Evolutionary conservation across 2,329 filamentous ascomycete genomes (phyloP).

Genomic region (Colletotrichum musicola): DNA sequence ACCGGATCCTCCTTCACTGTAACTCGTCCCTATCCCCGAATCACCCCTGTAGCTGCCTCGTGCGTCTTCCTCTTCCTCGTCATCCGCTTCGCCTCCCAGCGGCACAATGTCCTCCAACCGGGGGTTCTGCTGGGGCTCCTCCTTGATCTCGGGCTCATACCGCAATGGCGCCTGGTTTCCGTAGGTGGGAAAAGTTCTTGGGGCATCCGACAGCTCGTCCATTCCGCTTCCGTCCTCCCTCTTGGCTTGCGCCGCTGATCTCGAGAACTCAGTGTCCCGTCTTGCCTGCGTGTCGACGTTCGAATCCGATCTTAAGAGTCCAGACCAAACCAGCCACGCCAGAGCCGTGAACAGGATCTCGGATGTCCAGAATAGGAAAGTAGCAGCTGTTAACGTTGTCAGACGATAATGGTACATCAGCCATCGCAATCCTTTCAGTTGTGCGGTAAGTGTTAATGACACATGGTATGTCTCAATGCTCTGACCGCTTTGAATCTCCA

Average conservation of each 20-base stretch:
- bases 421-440: constrained; percentile 82
- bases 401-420: constrained; percentile 89
- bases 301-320: constrained; percentile 32
- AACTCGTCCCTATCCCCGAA: constrained; percentile 68
- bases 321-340: constrained; percentile 72
- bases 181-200: constrained; percentile 59
- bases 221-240: constrained; percentile 47
- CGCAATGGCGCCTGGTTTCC: constrained; percentile 56
- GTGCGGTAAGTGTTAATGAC: constrained; percentile 77
- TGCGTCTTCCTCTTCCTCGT: constrained; percentile 49
- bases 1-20: constrained; percentile 52
- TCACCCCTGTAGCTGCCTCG: constrained; percentile 51
- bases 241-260: constrained; percentile 37
- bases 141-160: constrained; percentile 54
- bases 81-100: constrained; percentile 58
- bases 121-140: constrained; percentile 42
- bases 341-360: constrained; percentile 77
- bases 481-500: constrained; percentile 78
- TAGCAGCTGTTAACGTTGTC: constrained; percentile 76
- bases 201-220: constrained; percentile 54
- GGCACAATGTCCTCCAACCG: constrained; percentile 51
- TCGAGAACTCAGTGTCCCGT: constrained; percentile 27
- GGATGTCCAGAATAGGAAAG: constrained; percentile 79
- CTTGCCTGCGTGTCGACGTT: constrained; percentile 40
- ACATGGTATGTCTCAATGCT: constrained; percentile 82